Base-by-base conservation (phyloP, 257 asterid species). In the Solanum pinnatisectum region DNA sequence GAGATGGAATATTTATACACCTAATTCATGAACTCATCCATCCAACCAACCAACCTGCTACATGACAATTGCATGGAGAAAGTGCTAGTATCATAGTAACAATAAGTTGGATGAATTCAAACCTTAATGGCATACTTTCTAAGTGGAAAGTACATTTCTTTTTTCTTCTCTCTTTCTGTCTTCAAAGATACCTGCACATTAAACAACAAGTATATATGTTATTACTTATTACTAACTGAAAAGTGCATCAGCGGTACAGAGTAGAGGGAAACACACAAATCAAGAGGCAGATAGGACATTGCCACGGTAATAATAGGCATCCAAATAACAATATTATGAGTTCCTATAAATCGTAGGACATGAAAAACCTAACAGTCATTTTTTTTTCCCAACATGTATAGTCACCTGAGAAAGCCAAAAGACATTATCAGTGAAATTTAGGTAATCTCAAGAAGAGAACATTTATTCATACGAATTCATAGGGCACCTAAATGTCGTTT, bases 41-140 rank as follows among this genome's bases (percentile, higher is more conserved):
- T 49, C 60, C 60, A 49, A 39, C 42, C 42, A n/a, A n/a, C n/a
- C n/a, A 40, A 46, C 59, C 59, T 46, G 65, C n/a, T 56, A 18
- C 65, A 56, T 56, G n/a, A 56, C 63, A 56, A 56, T 56, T 56
- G 63, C n/a, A 56, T 18, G 63, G 63, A 56, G 2, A 56, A 52
- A 40, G 44, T 40, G 44, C 44, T 40, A 0, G 9, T 40, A 40
- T 40, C 23, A 56, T 18, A 52, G 18, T 44, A 44, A 12, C 52
- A 42, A 10, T 11, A 46, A 46, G 65, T 3, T n/a, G 83, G 52
- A 5, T 87, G 32, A n/a, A 67, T 20, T 90, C 91, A 94, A 83
- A 92, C 98, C 83, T 94, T 94, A 65, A 95, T 92, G 10, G 98
- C 98, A 87, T 92, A 95, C 90, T 95, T 95, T 60, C 98, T 94